phyloP scores from a whole-genome alignment of 768 basidiomycete species.

The Pulveroboletus sp. region DNA sequence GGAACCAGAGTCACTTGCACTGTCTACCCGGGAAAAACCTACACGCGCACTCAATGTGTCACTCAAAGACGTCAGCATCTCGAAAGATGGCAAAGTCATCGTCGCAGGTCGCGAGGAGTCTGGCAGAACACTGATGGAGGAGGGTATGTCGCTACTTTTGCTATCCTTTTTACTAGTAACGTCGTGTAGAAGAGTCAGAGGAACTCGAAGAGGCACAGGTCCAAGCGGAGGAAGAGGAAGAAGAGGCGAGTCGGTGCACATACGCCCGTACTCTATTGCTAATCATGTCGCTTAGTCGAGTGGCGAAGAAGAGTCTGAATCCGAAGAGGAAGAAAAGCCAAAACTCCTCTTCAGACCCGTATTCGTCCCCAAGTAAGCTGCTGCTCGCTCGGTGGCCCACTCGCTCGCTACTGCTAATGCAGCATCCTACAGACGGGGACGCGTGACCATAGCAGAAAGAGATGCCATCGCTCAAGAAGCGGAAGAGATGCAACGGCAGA shows the following conservation, averaged over 20 bases:
- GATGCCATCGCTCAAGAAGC: constrained; percentile 68
- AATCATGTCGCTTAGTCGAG: constrained; percentile 56
- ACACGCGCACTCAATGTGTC: constrained; percentile 67
- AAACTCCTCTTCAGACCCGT: constrained; percentile 86
- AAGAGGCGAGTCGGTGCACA: constrained; percentile 36
- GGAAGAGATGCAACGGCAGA: constrained; percentile 68
- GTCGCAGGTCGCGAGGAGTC: constrained; percentile 78
- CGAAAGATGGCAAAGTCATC: constrained; percentile 75
- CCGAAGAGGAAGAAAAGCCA: constrained; percentile 73
- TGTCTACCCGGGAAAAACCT: constrained; percentile 31
- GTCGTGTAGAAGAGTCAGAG: constrained; percentile 23
- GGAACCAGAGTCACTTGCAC: constrained; percentile 43
- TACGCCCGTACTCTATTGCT: constrained; percentile 9
- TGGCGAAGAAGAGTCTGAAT: constrained; percentile 81
- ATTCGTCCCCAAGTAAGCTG: constrained; percentile 87
- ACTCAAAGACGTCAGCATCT: constrained; percentile 78
- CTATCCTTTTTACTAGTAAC: constrained; percentile 1
- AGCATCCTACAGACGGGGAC: constrained; percentile 57
- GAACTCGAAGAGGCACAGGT: constrained; percentile 49
- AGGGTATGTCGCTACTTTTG: constrained; percentile 35
- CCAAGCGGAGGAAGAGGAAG: constrained; percentile 30
- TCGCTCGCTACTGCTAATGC: constrained; percentile 1
- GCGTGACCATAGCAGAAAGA: constrained; percentile 67
- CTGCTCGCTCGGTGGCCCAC: not conserved
- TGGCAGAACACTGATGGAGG: constrained; percentile 66